Evolutionary conservation across 768 basidiomycete species (phyloP).

Genomic region (Naganishia onofrii): DNA sequence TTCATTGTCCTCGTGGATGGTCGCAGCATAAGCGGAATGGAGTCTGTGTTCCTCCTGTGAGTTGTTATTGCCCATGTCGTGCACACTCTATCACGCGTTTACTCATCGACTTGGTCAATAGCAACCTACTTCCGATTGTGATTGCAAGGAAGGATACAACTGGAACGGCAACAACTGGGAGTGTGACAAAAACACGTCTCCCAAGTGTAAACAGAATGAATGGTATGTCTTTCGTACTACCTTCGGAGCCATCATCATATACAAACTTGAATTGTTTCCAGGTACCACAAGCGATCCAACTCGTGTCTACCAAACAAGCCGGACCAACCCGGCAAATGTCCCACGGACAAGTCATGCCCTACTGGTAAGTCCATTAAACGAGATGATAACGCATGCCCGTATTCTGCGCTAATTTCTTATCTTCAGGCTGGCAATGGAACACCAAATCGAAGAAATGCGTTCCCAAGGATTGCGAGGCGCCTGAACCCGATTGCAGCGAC

Average conservation of each 20-base stretch:
- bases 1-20: slow-evolving; percentile 19
- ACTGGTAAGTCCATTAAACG: slow-evolving; percentile 26
- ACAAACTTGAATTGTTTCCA: slow-evolving; percentile 8
- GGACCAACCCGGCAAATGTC: slow-evolving; percentile 32
- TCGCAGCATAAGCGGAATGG: slow-evolving; percentile 21
- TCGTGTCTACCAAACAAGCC: slow-evolving; percentile 35
- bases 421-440: slow-evolving; percentile 44
- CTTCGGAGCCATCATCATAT: not conserved
- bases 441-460: slow-evolving; percentile 35
- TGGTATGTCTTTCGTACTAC: slow-evolving; percentile 33
- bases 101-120: not conserved
- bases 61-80: not conserved
- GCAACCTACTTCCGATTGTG: slow-evolving; percentile 33
- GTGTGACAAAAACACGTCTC: slow-evolving; percentile 34
- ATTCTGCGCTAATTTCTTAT: not conserved
- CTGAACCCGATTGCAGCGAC: slow-evolving; percentile 43
- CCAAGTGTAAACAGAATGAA: slow-evolving; percentile 29
- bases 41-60: slow-evolving; percentile 26
- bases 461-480: slow-evolving; percentile 33
- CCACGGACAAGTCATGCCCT: slow-evolving; percentile 38
- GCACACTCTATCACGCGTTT: slow-evolving; percentile 21
- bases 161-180: slow-evolving; percentile 20
- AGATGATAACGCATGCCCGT: not conserved
- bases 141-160: slow-evolving; percentile 42
- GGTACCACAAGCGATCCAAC: slow-evolving; percentile 41